Evolutionary conservation across 176 grass and related monocot genomes (phyloP).

Genomic region (Oryza brachyantha): DNA sequence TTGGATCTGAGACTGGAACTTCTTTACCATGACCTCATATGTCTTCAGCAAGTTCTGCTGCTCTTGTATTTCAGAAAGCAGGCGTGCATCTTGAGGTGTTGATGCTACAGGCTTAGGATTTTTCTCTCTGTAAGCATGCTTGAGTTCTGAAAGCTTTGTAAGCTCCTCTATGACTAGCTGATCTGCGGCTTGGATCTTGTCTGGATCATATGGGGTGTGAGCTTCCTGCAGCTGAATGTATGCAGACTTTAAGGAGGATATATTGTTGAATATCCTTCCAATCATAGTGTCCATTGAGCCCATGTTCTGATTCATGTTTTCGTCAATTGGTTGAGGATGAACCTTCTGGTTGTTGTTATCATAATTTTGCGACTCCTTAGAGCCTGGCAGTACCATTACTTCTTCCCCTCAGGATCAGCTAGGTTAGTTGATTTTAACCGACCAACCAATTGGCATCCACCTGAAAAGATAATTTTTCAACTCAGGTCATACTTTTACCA

Average conservation of each 20-base stretch:
- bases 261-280: slow-evolving; percentile 75
- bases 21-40: slow-evolving; percentile 96
- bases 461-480: slow-evolving; percentile 22
- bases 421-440: slow-evolving; percentile 20
- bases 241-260: slow-evolving; percentile 89
- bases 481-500: slow-evolving; percentile 26
- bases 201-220: slow-evolving; percentile 93
- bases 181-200: slow-evolving; percentile 82
- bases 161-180: slow-evolving; percentile 95
- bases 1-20: slow-evolving; percentile 96
- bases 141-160: slow-evolving; percentile 88
- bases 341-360: slow-evolving; percentile 90
- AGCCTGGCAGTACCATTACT: slow-evolving; percentile 56
- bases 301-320: slow-evolving; percentile 69
- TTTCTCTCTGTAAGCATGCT: slow-evolving; percentile 89
- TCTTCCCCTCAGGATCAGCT: slow-evolving; percentile 33
- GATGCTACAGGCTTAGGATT: slow-evolving; percentile 76
- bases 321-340: slow-evolving; percentile 90
- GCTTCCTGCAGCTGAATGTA: slow-evolving; percentile 96
- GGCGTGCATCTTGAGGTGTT: slow-evolving; percentile 77
- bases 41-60: slow-evolving; percentile 94
- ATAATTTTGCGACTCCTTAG: slow-evolving; percentile 65
- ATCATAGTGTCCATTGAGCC: slow-evolving; percentile 70
- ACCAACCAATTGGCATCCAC: slow-evolving; percentile 24
- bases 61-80: slow-evolving; percentile 90